Percentiles rank a stretch among this genome's conserved stretches.
Conservation (phyloP, 352 stramenopile species). For the Phytopythium cucurbitacearum region DNA sequence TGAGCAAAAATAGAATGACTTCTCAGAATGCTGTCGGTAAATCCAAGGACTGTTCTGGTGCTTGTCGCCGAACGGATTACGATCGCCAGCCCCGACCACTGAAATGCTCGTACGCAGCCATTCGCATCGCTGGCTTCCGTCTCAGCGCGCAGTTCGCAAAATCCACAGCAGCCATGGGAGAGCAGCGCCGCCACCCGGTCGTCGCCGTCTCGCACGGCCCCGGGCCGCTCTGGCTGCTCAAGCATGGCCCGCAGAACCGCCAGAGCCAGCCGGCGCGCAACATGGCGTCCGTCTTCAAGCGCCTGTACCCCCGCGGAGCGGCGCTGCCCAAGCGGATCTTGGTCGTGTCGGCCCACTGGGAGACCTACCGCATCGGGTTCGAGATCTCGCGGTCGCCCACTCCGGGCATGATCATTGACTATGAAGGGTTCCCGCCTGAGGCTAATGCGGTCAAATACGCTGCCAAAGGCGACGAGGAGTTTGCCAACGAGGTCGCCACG, state of each 20-base stretch:
- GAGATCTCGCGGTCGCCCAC: conserved; percentile 51
- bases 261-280: conserved; percentile 30
- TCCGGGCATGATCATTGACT: conserved; percentile 83
- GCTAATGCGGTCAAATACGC: conserved; percentile 81
- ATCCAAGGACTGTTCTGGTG: no score
- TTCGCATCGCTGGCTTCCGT: not conserved
- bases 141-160: not conserved
- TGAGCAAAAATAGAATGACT: no score
- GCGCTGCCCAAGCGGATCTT: conserved; percentile 62
- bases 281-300: conserved; percentile 42
- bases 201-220: conserved; percentile 58
- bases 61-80: no score
- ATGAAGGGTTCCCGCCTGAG: conserved; percentile 80
- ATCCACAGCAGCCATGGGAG: conserved; percentile 3
- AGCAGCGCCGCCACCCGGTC: conserved; percentile 23
- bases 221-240: conserved; percentile 59
- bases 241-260: conserved; percentile 30
- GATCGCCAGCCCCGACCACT: no score
- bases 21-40: no score
- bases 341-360: conserved; percentile 86
- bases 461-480: conserved; percentile 51
- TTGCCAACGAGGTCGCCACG: conserved; percentile 61
- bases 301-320: conserved; percentile 31
- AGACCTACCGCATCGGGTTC: conserved; percentile 44
- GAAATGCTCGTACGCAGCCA: not conserved